phyloP scores from a whole-genome alignment of 306 rosid species.

The Rubus idaeus region DNA sequence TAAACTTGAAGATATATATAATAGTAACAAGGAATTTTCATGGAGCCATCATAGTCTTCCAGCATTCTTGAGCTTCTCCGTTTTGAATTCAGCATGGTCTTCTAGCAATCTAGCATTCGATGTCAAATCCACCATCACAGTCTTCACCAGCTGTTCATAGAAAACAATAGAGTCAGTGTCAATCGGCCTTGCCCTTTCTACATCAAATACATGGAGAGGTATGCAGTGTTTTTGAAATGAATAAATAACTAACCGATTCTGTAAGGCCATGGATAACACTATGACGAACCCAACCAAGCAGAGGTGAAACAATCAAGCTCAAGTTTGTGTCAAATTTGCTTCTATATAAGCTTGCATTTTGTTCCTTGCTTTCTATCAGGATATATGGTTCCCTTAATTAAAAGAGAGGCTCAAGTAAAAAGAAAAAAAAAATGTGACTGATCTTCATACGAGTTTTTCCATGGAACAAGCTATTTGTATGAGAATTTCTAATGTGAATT shows the following conservation, averaged over 20 bases:
- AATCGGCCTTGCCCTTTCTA: no score
- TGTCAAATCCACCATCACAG: constrained; percentile 29
- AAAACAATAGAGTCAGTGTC: no score
- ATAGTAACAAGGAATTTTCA: no score
- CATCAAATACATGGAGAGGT: no score
- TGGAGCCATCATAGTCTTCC: no score
- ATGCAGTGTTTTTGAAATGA: no score
- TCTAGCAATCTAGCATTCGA: constrained; percentile 31
- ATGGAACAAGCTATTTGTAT: no score
- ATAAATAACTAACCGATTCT: constrained; percentile 31
- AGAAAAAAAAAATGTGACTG: no score
- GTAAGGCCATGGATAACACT: not conserved
- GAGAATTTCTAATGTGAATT: no score
- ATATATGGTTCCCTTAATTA: constrained; percentile 26
- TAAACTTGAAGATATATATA: no score
- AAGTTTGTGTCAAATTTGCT: constrained; percentile 31
- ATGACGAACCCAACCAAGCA: constrained; percentile 34
- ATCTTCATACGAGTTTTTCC: no score
- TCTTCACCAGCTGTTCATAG: constrained; percentile 35
- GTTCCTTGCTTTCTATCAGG: constrained; percentile 38
- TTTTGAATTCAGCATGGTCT: constrained; percentile 50
- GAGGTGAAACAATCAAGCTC: constrained; percentile 28
- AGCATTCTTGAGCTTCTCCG: constrained; percentile 19
- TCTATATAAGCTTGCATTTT: constrained; percentile 35
- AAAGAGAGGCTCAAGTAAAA: constrained; percentile 3